Percentiles rank a stretch among this genome's conserved stretches.
Conservation (phyloP, 1,139 yeast genomes). For the Arxiozyma heterogenica region DNA sequence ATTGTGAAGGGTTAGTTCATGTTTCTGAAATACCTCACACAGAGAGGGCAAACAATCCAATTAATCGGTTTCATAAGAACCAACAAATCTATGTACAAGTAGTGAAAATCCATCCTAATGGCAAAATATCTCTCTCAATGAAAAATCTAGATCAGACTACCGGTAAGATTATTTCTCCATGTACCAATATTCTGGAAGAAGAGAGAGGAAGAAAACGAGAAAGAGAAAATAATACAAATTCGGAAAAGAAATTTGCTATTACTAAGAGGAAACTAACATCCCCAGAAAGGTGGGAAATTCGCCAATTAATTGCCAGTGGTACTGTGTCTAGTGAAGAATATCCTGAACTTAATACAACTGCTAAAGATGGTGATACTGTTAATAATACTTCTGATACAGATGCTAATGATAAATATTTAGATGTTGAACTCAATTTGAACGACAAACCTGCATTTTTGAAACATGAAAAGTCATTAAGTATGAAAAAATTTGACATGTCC, state of each 20-base stretch:
- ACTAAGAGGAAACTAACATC: slow-evolving; percentile 52
- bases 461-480: slow-evolving; percentile 37
- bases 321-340: slow-evolving; percentile 60
- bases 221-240: slow-evolving; percentile 4
- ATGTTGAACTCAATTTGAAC: slow-evolving; percentile 56
- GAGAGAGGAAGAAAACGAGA: slow-evolving; percentile 20
- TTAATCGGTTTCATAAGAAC: slow-evolving; percentile 46
- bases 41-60: slow-evolving; percentile 45
- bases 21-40: slow-evolving; percentile 51
- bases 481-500: slow-evolving; percentile 43
- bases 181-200: neutral
- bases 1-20: slow-evolving; percentile 63
- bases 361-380: slow-evolving; percentile 29
- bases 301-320: slow-evolving; percentile 76
- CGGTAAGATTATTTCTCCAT: slow-evolving; percentile 35
- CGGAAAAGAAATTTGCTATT: slow-evolving; percentile 8
- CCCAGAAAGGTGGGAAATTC: slow-evolving; percentile 85
- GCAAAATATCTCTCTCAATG: slow-evolving; percentile 57
- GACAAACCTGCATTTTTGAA: slow-evolving; percentile 65
- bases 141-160: slow-evolving; percentile 63
- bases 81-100: slow-evolving; percentile 65
- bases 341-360: slow-evolving; percentile 51
- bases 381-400: slow-evolving; percentile 26
- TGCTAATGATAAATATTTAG: slow-evolving; percentile 50
- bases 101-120: slow-evolving; percentile 37